phyloP scores from a whole-genome alignment of 2,329 filamentous ascomycete species.

The Phymatotrichopsis omnivora region DNA sequence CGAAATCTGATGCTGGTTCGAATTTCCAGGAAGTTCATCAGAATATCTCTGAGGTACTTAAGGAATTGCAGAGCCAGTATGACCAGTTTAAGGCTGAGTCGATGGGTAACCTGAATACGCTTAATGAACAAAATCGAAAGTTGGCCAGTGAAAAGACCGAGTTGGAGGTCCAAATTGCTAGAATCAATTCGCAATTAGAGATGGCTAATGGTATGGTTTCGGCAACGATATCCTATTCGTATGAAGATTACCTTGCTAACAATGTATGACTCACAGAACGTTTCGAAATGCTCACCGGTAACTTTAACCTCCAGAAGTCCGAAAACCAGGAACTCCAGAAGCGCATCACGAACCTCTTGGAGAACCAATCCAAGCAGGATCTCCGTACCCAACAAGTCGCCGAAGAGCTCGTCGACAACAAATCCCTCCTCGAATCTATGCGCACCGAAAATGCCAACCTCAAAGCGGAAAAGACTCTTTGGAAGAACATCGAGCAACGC shows the following conservation, averaged over 20 bases:
- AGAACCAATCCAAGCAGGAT: constrained; percentile 81
- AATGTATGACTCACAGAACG: constrained; percentile 47
- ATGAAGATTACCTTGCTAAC: neutral
- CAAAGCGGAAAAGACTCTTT: constrained; percentile 88
- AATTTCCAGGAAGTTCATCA: constrained; percentile 42
- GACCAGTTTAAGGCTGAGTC: constrained; percentile 84
- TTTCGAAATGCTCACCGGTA: constrained; percentile 79
- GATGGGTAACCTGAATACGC: constrained; percentile 64
- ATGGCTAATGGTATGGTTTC: constrained; percentile 47
- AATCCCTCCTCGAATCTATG: constrained; percentile 71
- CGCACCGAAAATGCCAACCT: constrained; percentile 85
- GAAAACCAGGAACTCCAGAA: constrained; percentile 85
- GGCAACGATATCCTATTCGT: neutral
- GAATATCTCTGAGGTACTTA: constrained; percentile 61
- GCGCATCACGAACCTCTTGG: constrained; percentile 63
- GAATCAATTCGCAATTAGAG: constrained; percentile 67
- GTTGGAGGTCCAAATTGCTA: constrained; percentile 72
- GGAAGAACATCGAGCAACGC: constrained; percentile 85
- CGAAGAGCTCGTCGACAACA: constrained; percentile 82
- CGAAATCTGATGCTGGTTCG: constrained; percentile 35
- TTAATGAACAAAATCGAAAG: constrained; percentile 75
- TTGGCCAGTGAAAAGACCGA: constrained; percentile 72
- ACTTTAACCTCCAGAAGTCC: constrained; percentile 69
- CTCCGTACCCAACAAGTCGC: constrained; percentile 81
- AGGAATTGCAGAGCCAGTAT: constrained; percentile 80